Conservation (phyloP, 1,139 yeast genomes). For the Pneumocystis jirovecii region DNA sequence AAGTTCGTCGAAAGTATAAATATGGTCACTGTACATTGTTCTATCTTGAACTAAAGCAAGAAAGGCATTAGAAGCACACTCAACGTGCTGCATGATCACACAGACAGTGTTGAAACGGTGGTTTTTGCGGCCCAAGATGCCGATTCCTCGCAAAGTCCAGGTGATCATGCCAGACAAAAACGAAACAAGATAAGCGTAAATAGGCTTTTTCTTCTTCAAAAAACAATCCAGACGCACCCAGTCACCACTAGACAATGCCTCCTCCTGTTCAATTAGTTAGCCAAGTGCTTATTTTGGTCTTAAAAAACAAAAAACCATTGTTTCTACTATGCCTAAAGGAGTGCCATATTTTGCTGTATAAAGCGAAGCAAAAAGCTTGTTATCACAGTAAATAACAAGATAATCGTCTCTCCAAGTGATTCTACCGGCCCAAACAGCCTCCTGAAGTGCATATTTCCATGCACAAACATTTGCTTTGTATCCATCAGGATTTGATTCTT, state of each 20-base stretch:
- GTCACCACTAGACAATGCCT: background rate
- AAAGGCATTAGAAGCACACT: background rate
- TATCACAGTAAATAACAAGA: background rate
- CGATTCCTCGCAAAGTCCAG: background rate
- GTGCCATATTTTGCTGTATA: background rate
- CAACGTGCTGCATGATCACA: background rate
- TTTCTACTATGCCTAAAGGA: background rate
- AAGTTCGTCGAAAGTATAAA: background rate
- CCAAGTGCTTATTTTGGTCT: background rate
- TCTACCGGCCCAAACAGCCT: constrained; percentile 21
- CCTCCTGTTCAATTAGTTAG: background rate
- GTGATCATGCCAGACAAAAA: background rate
- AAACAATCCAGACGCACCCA: background rate
- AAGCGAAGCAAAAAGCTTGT: background rate
- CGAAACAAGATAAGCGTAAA: background rate
- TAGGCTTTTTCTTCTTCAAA: background rate
- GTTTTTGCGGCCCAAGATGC: background rate
- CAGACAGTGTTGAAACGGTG: background rate
- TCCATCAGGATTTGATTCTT: constrained; percentile 3
- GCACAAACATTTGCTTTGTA: constrained; percentile 2
- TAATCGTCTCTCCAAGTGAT: background rate
- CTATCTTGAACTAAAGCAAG: background rate
- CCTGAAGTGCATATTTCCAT: constrained; percentile 10
- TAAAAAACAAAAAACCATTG: background rate
- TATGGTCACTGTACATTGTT: background rate